Evolutionary conservation across 805 yeast genomes (phyloP), one percentile per base, ranked within the genome.

Genomic region (Candida sithepensis): DNA sequence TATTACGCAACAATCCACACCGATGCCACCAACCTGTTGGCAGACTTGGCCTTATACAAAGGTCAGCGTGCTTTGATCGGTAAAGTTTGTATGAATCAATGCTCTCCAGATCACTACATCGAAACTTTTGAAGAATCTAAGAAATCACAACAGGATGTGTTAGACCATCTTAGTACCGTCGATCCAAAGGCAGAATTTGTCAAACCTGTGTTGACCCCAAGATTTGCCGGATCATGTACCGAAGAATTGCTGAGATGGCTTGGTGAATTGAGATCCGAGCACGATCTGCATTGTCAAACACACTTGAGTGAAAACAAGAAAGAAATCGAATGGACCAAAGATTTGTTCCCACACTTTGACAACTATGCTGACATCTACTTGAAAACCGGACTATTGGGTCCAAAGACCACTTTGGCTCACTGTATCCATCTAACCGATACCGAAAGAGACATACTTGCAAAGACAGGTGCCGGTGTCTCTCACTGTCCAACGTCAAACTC

Each of bases 401-500:
- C 71, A 1, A 78, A 77, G 52, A 90, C 98, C 0, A 81, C 89
- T 26, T 69, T 92, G 49, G 99, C 97, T 0, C 99, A 92, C 61
- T 95, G 94, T 33, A 74, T 94, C 34, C 96, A 91, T 60, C 69
- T 92, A 45, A 55, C 79, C 1, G 81, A 78, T 8, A 72, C 72
- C 2, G 99, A 92, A 64, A 72, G 82, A 38, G 66, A 74, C 16
- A 50, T 86, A 19, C 72, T 94, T 40, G 74, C 73, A 51, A 52
- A 58, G 16, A 75, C 77, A 19, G 68, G 78, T 5, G 70, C 88
- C 28, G 95, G 97, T 12, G 79, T 92, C 16, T 77, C 96, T 4
- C 98, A 94, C 66, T 92, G 99, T 68, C 99, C 99, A 2, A 81
- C 89, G 10, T 87, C 96, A 16, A 92, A 92, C 64, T 81, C 96